Conservation (phyloP, 73 alveolate species). For the Blepharisma japonicum region DNA sequence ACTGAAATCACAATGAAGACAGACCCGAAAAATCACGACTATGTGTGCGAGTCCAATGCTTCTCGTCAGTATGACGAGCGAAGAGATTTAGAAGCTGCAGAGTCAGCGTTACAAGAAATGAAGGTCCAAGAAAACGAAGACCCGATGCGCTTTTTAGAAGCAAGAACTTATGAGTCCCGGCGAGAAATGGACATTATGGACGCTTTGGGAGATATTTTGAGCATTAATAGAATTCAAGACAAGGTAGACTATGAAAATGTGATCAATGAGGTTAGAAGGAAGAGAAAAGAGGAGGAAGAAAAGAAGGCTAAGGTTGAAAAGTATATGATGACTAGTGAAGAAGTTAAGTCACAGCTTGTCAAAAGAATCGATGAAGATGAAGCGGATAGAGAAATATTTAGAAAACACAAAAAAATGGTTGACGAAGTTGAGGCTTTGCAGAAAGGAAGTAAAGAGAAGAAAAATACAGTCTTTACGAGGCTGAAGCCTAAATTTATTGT, state of each 20-base stretch:
- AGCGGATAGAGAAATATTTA: neutral
- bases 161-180: conserved; percentile 93
- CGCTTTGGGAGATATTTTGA: conserved; percentile 90
- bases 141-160: conserved; percentile 95
- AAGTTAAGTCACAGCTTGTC: neutral
- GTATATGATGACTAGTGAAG: neutral
- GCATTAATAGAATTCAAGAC: conserved; percentile 82
- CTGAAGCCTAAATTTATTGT: no score
- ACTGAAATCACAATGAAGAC: conserved; percentile 97
- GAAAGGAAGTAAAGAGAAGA: no score
- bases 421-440: no score
- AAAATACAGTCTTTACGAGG: no score
- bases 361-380: conserved; percentile 33
- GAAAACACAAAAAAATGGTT: no score
- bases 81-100: conserved; percentile 92
- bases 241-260: conserved; percentile 79
- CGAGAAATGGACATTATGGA: conserved; percentile 96
- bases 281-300: conserved; percentile 36
- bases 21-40: conserved; percentile 98
- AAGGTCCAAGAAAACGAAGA: conserved; percentile 89
- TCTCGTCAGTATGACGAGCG: conserved; percentile 95
- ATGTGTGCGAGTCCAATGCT: conserved; percentile 95
- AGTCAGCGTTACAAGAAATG: conserved; percentile 77
- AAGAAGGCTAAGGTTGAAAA: neutral
- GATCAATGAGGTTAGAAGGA: conserved; percentile 40